Conservation (phyloP, 2,329 filamentous ascomycete genomes). For the Trichoderma atroviride region DNA sequence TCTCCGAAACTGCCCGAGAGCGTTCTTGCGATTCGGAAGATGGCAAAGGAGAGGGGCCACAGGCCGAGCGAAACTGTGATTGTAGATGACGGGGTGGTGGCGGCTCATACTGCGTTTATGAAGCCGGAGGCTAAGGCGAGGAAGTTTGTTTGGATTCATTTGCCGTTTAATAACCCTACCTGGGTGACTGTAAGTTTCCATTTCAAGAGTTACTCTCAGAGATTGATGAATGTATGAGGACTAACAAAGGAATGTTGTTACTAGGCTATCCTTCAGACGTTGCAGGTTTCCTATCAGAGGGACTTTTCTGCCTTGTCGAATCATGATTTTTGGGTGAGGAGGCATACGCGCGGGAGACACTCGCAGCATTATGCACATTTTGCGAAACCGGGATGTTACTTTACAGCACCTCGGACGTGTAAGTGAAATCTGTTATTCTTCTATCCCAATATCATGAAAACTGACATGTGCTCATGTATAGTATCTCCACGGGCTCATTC, state of each 20-base stretch:
- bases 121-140: constrained; percentile 42
- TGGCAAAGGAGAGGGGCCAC: constrained; percentile 30
- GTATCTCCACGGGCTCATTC: constrained; percentile 43
- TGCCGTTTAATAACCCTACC: constrained; percentile 59
- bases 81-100: constrained; percentile 33
- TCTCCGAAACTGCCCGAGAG: constrained; percentile 41
- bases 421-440: constrained; percentile 25
- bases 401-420: constrained; percentile 45
- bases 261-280: constrained; percentile 50
- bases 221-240: too few relatives aligned
- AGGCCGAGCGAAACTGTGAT: constrained; percentile 35
- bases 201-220: neutral
- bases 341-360: constrained; percentile 52
- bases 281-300: constrained; percentile 43
- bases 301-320: constrained; percentile 47
- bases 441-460: neutral
- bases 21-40: constrained; percentile 38
- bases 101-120: constrained; percentile 35
- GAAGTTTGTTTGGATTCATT: constrained; percentile 61
- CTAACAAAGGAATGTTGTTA: neutral
- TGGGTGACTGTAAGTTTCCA: constrained; percentile 56
- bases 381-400: constrained; percentile 53
- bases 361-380: constrained; percentile 54
- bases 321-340: constrained; percentile 53
- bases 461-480: constrained; percentile 22